Evolutionary conservation across 2,329 filamentous ascomycete genomes (phyloP).

Genomic region (Diaporthe helianthi): DNA sequence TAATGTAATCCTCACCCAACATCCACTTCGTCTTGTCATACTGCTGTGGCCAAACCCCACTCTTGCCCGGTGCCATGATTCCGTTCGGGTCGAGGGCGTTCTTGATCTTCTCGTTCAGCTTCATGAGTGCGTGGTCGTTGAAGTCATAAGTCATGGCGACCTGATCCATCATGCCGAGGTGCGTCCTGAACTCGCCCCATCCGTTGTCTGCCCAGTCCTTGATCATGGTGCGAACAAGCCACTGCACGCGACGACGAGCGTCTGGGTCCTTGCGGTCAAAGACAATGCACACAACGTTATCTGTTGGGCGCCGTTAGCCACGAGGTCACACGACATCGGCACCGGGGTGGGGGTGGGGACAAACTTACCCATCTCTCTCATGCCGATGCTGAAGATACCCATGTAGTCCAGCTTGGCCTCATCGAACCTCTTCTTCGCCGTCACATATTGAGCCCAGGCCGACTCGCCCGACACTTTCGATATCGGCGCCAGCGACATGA

Average conservation of each 20-base stretch:
- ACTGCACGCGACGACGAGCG: slow-evolving; percentile 38
- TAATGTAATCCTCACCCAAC: slow-evolving; percentile 14
- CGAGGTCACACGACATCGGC: too few relatives aligned
- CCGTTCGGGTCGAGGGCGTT: slow-evolving; percentile 51
- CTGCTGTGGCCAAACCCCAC: slow-evolving; percentile 50
- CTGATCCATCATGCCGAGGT: slow-evolving; percentile 49
- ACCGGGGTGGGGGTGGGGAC: too few relatives aligned
- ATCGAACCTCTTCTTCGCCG: slow-evolving; percentile 40
- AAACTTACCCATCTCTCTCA: slow-evolving; percentile 50
- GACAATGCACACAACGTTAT: slow-evolving; percentile 52
- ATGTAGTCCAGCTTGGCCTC: slow-evolving; percentile 43
- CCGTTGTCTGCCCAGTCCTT: slow-evolving; percentile 45
- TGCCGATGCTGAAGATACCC: slow-evolving; percentile 42
- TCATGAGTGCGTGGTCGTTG: slow-evolving; percentile 46
- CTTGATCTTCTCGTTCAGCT: slow-evolving; percentile 48
- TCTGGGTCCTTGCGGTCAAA: slow-evolving; percentile 49
- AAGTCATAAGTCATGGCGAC: slow-evolving; percentile 49
- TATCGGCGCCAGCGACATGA: slow-evolving; percentile 49
- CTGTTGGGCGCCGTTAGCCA: neutral
- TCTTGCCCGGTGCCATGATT: slow-evolving; percentile 54
- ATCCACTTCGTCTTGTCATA: slow-evolving; percentile 32
- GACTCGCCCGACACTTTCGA: slow-evolving; percentile 45
- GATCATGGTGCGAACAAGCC: slow-evolving; percentile 46
- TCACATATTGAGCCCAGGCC: slow-evolving; percentile 44
- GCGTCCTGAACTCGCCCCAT: slow-evolving; percentile 51